Conservation (phyloP, 768 basidiomycete genomes). For the Psilocybe subaeruginosa region DNA sequence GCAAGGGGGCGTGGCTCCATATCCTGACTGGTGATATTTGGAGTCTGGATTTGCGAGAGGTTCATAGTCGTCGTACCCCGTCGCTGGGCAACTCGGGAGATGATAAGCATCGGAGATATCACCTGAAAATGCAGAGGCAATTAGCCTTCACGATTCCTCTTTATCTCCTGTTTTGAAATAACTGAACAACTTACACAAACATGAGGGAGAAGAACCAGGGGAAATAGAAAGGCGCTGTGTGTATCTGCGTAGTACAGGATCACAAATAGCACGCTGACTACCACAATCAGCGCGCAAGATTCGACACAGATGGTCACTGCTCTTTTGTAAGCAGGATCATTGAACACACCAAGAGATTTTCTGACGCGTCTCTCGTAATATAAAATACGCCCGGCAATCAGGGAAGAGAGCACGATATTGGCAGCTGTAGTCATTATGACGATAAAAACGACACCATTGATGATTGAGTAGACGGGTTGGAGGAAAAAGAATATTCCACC, state of each 20-base stretch:
- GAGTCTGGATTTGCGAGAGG: neutral
- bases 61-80: neutral
- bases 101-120: constrained; percentile 7
- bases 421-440: neutral
- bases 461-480: constrained; percentile 1
- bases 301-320: constrained; percentile 15
- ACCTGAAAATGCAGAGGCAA: neutral
- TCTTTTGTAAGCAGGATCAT: constrained; percentile 5
- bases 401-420: constrained; percentile 9
- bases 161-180: neutral
- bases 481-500: constrained; percentile 4
- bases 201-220: constrained; percentile 7
- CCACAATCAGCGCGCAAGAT: constrained; percentile 14
- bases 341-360: constrained; percentile 1
- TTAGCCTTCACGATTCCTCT: neutral
- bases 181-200: neutral
- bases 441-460: constrained; percentile 6
- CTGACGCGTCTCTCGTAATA: constrained; percentile 4
- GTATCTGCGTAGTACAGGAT: constrained; percentile 5
- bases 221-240: neutral
- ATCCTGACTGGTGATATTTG: neutral
- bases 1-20: neutral
- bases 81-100: constrained; percentile 4
- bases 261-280: neutral
- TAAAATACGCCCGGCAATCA: constrained; percentile 9